Base-by-base conservation (phyloP, 2,329 filamentous ascomycete species). In the Cladosporium colombiae region DNA sequence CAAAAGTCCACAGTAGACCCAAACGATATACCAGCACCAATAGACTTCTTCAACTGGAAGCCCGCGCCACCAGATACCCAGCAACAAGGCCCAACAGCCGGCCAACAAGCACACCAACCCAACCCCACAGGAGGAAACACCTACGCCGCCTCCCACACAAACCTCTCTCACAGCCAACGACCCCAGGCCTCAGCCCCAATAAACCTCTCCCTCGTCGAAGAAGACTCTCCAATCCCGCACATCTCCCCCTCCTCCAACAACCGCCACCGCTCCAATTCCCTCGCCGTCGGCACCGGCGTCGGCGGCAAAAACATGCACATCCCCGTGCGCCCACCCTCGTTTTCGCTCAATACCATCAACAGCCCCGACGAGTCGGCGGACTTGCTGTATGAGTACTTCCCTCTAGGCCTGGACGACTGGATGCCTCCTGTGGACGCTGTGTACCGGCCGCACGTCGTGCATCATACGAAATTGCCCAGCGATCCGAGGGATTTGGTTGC, bases 331-430 rank as follows among this genome's bases (percentile, higher is more conserved):
- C 76, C 79, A 5, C 80, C 81, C 1, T 82, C 80, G 0, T 82
- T 83, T 66, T 79, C 79, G 0, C 74, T 82, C 50, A 81, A 81
- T 37, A 75, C 81, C 2, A 83, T 83, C 70, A 84, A 86, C 75
- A 89, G 89, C 74, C 84, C 91, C 37, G 80, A 88, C 69, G 92
- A 96, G 72, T 90, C 89, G 71, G 89, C 89, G 0, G 93, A 97
- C 78, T 81, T 93, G 70, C 81, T 97, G 21, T 97, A 97, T 75
- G 93, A 98, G 79, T 97, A 98, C 75, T 97, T 98, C 70, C 93
- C 93, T 0, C 83, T 98, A 18, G 93, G 90, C 58, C 81, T 97
- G 66, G 93, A 97, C 76, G 93, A 97, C 74, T 97, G 91, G 91
- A 92, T 93, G 86, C 91, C 91, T 2, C 92, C 92, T 0, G 91